Evolutionary conservation across 139 green algal genomes (phyloP).

Genomic region (Chlorella sp.): DNA sequence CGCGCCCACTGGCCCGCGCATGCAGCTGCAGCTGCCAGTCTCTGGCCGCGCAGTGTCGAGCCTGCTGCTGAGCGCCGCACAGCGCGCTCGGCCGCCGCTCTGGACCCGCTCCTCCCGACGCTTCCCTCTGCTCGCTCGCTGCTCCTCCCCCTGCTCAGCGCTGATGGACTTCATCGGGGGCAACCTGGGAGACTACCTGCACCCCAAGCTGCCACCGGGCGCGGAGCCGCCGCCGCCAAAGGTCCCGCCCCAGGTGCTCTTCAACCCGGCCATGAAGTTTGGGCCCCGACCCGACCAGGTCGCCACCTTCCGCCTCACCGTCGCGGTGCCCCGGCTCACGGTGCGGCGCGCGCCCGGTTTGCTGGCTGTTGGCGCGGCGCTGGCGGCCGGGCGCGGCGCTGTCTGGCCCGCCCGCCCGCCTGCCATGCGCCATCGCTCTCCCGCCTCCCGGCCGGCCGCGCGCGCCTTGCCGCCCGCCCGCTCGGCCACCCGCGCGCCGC

Average conservation of each 20-base stretch:
- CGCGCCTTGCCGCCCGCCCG: not conserved
- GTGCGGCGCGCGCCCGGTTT: not conserved
- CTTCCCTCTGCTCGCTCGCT: not conserved
- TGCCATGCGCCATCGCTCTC: no score
- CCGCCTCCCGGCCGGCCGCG: no score
- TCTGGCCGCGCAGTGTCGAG: no score
- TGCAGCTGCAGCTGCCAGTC: no score
- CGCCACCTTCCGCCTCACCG: slow-evolving; percentile 49
- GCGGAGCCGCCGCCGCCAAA: not conserved
- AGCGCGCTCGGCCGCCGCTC: no score
- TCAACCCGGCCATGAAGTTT: slow-evolving; percentile 52
- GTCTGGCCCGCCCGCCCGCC: no score
- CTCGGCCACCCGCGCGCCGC: not conserved
- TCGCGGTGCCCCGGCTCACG: slow-evolving; percentile 30
- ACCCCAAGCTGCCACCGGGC: not conserved
- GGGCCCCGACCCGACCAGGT: slow-evolving; percentile 27
- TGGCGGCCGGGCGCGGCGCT: no score
- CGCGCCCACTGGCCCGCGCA: not conserved
- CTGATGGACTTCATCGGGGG: slow-evolving; percentile 50
- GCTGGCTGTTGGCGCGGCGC: not conserved
- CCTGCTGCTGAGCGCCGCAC: no score
- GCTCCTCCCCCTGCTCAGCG: not conserved
- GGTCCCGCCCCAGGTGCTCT: slow-evolving; percentile 23
- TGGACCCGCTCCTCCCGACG: no score
- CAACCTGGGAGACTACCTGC: slow-evolving; percentile 42